Base-by-base conservation (phyloP, 768 basidiomycete genomes). In the Favolaschia claudopus region DNA sequence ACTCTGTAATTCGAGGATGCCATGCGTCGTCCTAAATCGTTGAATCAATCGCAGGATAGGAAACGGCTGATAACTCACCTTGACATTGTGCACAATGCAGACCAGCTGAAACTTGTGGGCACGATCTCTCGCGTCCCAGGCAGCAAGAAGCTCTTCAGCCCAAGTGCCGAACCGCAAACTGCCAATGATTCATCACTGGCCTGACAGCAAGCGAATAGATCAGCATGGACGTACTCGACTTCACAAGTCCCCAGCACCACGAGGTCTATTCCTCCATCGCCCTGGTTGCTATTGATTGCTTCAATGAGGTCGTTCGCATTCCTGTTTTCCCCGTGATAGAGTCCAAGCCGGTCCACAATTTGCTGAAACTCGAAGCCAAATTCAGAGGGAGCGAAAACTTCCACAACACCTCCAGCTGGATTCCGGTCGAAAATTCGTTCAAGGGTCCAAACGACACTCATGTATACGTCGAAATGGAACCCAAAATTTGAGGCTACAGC, bases 181-280 rank as follows among this genome's bases (percentile, higher is more conserved):
- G 25, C 20, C 10, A n/a, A n/a, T n/a, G n/a, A n/a, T n/a, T n/a
- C n/a, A n/a, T n/a, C n/a, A n/a, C n/a, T n/a, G n/a, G n/a, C n/a
- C n/a, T n/a, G n/a, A n/a, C n/a, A n/a, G n/a, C n/a, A n/a, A n/a
- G n/a, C n/a, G n/a, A n/a, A n/a, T n/a, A n/a, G n/a, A n/a, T n/a
- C n/a, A n/a, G n/a, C n/a, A n/a, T n/a, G 5, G 24, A 63, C 76
- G 57, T 47, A 80, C 79, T 81, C 79, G 20, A 76, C 50, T 61
- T 81, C 79, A 63, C 79, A 81, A n/a, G 78, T 80, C n/a, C 79
- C 79, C 2, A 80, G 65, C 7, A 80, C 63, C 19, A 81, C 63
- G 47, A 78, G 24, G 57, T 78, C 78, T n/a, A 77, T 69, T n/a
- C 65, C 67, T 31, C 62, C 62, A 22, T 65, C 62, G 3, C 58